Conservation (phyloP, 139 green algal genomes). For the Chlorella vulgaris region DNA sequence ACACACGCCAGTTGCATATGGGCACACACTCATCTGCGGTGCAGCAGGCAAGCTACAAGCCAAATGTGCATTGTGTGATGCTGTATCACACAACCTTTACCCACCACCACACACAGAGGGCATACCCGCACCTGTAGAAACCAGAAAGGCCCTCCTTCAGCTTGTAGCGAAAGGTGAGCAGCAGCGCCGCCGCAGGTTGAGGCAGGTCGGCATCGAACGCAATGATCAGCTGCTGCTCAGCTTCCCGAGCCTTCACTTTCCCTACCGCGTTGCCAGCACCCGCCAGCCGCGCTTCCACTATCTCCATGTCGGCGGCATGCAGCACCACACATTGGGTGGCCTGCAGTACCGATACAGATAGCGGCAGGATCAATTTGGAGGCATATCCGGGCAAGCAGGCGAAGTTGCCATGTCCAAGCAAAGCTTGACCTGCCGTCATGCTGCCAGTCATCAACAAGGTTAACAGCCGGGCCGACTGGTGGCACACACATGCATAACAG, state of each 20-base stretch:
- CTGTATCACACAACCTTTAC: no score
- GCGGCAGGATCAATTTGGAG: neutral
- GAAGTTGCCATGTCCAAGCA: neutral
- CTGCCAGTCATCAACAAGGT: no score
- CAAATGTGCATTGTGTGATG: no score
- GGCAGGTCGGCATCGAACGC: slow-evolving; percentile 28
- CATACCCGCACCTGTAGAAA: slow-evolving; percentile 59
- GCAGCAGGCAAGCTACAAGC: no score
- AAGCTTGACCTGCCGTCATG: no score
- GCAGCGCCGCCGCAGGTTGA: slow-evolving; percentile 23
- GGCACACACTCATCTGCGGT: no score
- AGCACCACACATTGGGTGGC: slow-evolving; percentile 70
- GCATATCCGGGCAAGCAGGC: neutral
- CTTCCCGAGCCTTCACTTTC: neutral
- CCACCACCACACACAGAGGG: neutral
- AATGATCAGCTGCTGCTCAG: slow-evolving; percentile 46
- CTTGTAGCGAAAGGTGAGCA: slow-evolving; percentile 66
- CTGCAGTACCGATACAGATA: neutral
- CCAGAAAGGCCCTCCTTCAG: slow-evolving; percentile 62
- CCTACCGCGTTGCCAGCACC: neutral
- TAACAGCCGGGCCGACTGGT: no score
- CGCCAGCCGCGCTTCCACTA: slow-evolving; percentile 41
- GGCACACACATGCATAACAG: no score
- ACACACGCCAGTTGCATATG: neutral
- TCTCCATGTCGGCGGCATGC: slow-evolving; percentile 52